These are phyloP conservation scores for Primulina tabacum DNA, from an alignment of 257 asterid species.

Conservation along the genomic window DNA sequence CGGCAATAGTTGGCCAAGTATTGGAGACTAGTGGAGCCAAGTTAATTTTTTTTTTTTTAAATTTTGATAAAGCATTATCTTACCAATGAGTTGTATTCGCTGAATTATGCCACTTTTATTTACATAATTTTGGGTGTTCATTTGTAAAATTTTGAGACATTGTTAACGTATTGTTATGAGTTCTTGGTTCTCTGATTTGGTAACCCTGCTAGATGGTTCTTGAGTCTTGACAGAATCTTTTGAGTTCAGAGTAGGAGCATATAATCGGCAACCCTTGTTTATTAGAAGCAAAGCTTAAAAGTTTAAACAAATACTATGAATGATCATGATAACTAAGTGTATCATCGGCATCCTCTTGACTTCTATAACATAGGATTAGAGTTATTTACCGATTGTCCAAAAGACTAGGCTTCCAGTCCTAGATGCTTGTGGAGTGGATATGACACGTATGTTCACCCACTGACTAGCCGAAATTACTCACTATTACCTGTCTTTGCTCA, in stretches of 20 bases:
- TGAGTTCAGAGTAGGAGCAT: neutral
- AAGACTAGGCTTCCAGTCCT: neutral
- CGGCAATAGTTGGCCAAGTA: slow-evolving; percentile 17
- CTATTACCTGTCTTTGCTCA: too few species aligned
- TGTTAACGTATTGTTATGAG: neutral
- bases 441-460: too few species aligned
- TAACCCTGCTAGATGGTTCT: neutral
- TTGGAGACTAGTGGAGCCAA: slow-evolving; percentile 13
- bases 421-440: too few species aligned
- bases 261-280: too few species aligned
- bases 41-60: slow-evolving; percentile 11
- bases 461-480: too few species aligned
- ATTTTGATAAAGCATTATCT: neutral
- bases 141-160: neutral
- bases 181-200: neutral
- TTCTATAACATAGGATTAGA: neutral
- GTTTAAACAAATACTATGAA: neutral
- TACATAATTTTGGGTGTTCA: neutral
- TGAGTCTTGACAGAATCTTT: neutral
- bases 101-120: neutral
- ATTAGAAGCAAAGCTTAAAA: too few species aligned
- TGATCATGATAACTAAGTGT: neutral
- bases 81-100: neutral
- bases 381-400: neutral
- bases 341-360: neutral